Conservation (phyloP, 2,329 filamentous ascomycete species). For the Stenocarpella maydis region DNA sequence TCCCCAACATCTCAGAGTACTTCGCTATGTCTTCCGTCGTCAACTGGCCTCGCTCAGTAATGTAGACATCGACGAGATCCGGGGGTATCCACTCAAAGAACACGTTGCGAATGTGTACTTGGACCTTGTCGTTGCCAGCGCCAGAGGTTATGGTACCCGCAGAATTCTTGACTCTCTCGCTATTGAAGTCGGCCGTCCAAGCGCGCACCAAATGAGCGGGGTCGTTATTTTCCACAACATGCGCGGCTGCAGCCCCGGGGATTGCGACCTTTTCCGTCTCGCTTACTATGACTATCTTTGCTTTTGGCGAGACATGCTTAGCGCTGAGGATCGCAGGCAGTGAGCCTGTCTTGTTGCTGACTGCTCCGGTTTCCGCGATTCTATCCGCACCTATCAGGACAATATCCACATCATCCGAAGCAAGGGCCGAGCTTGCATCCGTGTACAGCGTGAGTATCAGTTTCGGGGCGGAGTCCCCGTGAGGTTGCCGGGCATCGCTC, state of each 20-base stretch:
- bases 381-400: slow-evolving; percentile 72
- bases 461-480: slow-evolving; percentile 20
- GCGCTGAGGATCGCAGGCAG: slow-evolving; percentile 65
- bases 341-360: slow-evolving; percentile 74
- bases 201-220: slow-evolving; percentile 55
- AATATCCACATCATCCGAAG: slow-evolving; percentile 60
- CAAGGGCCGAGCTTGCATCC: slow-evolving; percentile 66
- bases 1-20: slow-evolving; percentile 48
- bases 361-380: slow-evolving; percentile 63
- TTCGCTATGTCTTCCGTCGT: slow-evolving; percentile 48
- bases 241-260: slow-evolving; percentile 51
- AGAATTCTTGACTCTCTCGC: slow-evolving; percentile 38
- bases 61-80: slow-evolving; percentile 59
- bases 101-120: slow-evolving; percentile 54
- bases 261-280: slow-evolving; percentile 69
- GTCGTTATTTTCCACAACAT: slow-evolving; percentile 60
- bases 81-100: slow-evolving; percentile 69
- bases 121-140: slow-evolving; percentile 28
- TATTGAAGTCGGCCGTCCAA: slow-evolving; percentile 52
- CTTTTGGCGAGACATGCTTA: slow-evolving; percentile 54
- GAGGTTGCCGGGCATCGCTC: slow-evolving; percentile 32
- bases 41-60: slow-evolving; percentile 62
- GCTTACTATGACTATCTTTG: slow-evolving; percentile 62
- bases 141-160: slow-evolving; percentile 34
- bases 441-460: slow-evolving; percentile 61